These are phyloP conservation scores for Acanthamoeba lenticulata DNA, from an alignment of 208 protist genomes.

Conservation along the genomic window DNA sequence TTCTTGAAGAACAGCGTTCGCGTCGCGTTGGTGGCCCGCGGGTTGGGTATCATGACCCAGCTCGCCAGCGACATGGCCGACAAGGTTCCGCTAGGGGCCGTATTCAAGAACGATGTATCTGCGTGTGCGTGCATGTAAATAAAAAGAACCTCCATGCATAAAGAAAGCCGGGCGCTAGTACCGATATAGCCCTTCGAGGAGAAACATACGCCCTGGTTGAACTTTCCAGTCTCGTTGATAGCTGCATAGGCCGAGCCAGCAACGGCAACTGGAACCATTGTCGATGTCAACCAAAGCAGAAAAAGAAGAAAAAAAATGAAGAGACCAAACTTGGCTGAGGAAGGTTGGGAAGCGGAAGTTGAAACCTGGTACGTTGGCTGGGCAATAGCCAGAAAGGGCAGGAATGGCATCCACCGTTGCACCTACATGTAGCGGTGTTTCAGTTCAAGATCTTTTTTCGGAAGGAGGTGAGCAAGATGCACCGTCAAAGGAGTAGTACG, in stretches of 20 bases:
- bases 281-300: too few relatives aligned
- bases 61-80: not conserved
- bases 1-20: constrained; percentile 27
- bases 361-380: constrained; percentile 19
- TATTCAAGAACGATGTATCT: constrained; percentile 47
- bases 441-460: not conserved
- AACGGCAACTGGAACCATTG: not conserved
- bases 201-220: not conserved
- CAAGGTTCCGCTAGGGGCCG: not conserved
- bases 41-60: constrained; percentile 23
- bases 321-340: not conserved
- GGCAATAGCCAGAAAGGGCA: not conserved
- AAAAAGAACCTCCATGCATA: not conserved
- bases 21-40: not conserved
- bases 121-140: not conserved
- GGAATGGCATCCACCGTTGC: not conserved
- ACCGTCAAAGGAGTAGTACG: constrained; percentile 50
- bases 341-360: not conserved
- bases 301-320: not conserved
- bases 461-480: not conserved
- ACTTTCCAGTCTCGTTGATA: not conserved
- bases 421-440: not conserved
- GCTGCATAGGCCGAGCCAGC: not conserved
- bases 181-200: not conserved
- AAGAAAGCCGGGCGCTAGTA: not conserved